Evolutionary conservation across 805 yeast genomes (phyloP).

Genomic region (Maudiozyma saulgeensis): DNA sequence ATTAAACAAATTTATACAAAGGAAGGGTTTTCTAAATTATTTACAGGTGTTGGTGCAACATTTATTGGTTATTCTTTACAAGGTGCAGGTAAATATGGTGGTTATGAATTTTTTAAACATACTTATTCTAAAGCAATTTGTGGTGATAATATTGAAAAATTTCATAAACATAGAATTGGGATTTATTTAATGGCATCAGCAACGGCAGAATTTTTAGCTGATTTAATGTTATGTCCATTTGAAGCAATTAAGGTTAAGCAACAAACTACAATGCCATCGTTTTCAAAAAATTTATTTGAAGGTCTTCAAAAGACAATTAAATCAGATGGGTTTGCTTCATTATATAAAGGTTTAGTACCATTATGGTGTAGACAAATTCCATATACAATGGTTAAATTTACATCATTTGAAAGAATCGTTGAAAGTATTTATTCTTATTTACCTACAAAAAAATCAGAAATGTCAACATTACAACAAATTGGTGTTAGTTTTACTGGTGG

Average conservation of each 20-base stretch:
- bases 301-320: slow-evolving; percentile 61
- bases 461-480: slow-evolving; percentile 70
- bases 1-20: slow-evolving; percentile 62
- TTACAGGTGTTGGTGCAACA: slow-evolving; percentile 89
- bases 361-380: slow-evolving; percentile 96
- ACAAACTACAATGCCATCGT: slow-evolving; percentile 89
- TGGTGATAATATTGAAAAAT: slow-evolving; percentile 53
- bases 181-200: slow-evolving; percentile 82
- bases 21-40: slow-evolving; percentile 68
- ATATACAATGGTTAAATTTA: slow-evolving; percentile 96
- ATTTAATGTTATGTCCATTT: slow-evolving; percentile 80
- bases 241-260: slow-evolving; percentile 93
- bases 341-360: slow-evolving; percentile 85
- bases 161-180: slow-evolving; percentile 58
- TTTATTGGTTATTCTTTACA: slow-evolving; percentile 87
- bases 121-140: slow-evolving; percentile 50
- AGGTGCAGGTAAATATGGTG: slow-evolving; percentile 96
- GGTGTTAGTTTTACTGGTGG: slow-evolving; percentile 95
- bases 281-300: slow-evolving; percentile 49
- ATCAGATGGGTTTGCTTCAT: slow-evolving; percentile 59
- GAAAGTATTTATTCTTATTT: slow-evolving; percentile 63
- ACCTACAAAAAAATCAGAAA: slow-evolving; percentile 64
- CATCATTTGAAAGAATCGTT: slow-evolving; percentile 87
- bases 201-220: slow-evolving; percentile 89
- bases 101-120: slow-evolving; percentile 85